Percentiles rank a stretch among this genome's conserved stretches.
phyloP scores from a whole-genome alignment of 352 stramenopile species.

The Phytophthora cryptogea region DNA sequence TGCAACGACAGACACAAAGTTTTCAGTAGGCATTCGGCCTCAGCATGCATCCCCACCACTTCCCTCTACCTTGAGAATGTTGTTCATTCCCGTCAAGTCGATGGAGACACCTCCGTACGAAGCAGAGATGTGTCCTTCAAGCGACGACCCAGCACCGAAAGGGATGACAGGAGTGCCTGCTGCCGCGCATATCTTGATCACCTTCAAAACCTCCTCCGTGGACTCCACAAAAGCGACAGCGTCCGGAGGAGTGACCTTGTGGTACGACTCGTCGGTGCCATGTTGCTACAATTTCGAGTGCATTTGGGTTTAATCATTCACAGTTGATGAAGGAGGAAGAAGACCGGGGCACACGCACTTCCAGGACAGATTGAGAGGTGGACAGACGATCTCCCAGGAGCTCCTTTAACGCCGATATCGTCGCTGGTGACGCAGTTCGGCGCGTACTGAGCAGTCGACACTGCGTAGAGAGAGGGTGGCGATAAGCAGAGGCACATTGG shows the following conservation, averaged over 20 bases:
- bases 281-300: constrained; percentile 54
- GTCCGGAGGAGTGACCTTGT: constrained; percentile 78
- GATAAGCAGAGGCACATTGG: constrained; percentile 13
- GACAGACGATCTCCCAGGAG: constrained; percentile 73
- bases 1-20: background rate
- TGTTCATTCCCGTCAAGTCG: constrained; percentile 85
- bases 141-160: constrained; percentile 90
- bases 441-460: constrained; percentile 33
- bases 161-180: constrained; percentile 91
- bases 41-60: background rate
- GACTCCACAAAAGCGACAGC: constrained; percentile 84
- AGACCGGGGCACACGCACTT: constrained; percentile 34
- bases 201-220: constrained; percentile 86
- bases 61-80: constrained; percentile 48
- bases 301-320: constrained; percentile 2
- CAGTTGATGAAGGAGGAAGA: background rate
- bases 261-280: constrained; percentile 91
- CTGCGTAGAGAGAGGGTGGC: background rate
- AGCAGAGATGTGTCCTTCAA: constrained; percentile 95
- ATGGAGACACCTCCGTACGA: constrained; percentile 90
- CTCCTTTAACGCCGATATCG: constrained; percentile 52
- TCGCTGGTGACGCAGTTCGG: constrained; percentile 47
- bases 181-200: constrained; percentile 89
- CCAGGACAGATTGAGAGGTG: constrained; percentile 58
- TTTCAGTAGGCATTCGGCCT: background rate